Base-by-base conservation (phyloP, 225 moss, liverwort and hornwort genomes). In the Rhytidiadelphus loreus region DNA sequence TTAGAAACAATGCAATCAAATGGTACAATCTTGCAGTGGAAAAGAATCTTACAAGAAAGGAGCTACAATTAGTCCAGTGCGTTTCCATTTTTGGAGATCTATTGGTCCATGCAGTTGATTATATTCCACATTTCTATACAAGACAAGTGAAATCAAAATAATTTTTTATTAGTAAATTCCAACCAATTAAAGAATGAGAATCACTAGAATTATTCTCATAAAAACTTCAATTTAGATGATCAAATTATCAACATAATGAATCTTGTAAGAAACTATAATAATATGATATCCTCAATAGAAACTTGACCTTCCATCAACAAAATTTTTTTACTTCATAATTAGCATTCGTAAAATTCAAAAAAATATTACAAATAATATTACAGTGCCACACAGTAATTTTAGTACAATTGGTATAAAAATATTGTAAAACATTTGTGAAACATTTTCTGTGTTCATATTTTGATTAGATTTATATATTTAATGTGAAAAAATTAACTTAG, bases 1-100 rank as follows among this genome's bases (percentile, higher is more conserved):
- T 6, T n/a, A 60, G 3, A 43, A 21, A 9, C 2, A 81, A 20
- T 20, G 8, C 21, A 0, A 21, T 44, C 13, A 32, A 61, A 33
- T 61, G 15, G 6, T 9, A 32, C 3, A 44, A 32, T 44, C 13
- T 60, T 43, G 6, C 0, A 60, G 0, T 43, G 5, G 6, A 61
- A 3, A 1, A 44, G 2, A 15, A 13, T 26, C 61, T 61, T 32
- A 81, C 32, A 61, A 2, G n/a, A 12, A 0, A 0, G 60, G 0
- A n/a, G n/a, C n/a, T n/a, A n/a, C 2, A 44, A 3, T 0, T 11
- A n/a, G n/a, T n/a, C 0, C 0, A 19, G 8, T 20, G 43, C 3
- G 9, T 29, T 81, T 61, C 28, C 78, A 79, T 26, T 16, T 4
- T 37, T 39, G 4, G 7, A 79, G 39, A 57, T 79, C 57, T 39